Evolutionary conservation across 192 early-diverging fungal species (phyloP).

Genomic region (Dissophora globulifera): DNA sequence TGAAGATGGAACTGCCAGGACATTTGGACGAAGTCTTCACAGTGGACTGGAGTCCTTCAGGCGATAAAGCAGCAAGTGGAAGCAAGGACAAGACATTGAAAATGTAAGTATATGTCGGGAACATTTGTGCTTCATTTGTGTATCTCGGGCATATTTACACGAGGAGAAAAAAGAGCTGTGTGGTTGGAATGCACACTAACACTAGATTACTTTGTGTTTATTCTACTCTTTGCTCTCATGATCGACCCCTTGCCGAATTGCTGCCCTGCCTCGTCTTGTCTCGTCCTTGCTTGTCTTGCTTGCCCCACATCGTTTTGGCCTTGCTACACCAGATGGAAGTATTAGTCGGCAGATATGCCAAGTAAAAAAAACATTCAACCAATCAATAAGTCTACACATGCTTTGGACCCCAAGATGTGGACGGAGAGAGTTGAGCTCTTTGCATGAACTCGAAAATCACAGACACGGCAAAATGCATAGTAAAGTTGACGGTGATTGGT

Average conservation of each 20-base stretch:
- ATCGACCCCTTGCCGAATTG: too few species aligned
- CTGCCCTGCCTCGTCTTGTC: background rate
- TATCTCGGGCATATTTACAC: too few species aligned
- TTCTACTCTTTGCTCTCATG: too few species aligned
- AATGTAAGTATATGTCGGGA: constrained; percentile 73
- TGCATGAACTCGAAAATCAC: too few species aligned
- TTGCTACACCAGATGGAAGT: constrained; percentile 14
- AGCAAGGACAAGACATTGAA: constrained; percentile 93
- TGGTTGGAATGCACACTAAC: too few species aligned
- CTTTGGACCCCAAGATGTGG: too few species aligned
- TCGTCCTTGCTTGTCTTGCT: too few species aligned
- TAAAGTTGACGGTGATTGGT: background rate
- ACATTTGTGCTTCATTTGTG: too few species aligned
- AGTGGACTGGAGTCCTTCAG: constrained; percentile 95
- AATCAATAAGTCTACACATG: too few species aligned
- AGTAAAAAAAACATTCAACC: constrained; percentile 1
- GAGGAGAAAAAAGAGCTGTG: background rate
- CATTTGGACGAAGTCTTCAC: constrained; percentile 95
- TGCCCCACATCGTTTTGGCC: too few species aligned
- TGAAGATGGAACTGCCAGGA: constrained; percentile 95
- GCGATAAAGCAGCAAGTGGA: constrained; percentile 92
- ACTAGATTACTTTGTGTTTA: background rate
- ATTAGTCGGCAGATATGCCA: constrained; percentile 4
- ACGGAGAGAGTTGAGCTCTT: too few species aligned
- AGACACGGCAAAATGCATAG: too few species aligned